Evolutionary conservation across 2,329 filamentous ascomycete genomes (phyloP), one percentile per base, ranked within the genome.

Genomic region (Anthostomella pinea): DNA sequence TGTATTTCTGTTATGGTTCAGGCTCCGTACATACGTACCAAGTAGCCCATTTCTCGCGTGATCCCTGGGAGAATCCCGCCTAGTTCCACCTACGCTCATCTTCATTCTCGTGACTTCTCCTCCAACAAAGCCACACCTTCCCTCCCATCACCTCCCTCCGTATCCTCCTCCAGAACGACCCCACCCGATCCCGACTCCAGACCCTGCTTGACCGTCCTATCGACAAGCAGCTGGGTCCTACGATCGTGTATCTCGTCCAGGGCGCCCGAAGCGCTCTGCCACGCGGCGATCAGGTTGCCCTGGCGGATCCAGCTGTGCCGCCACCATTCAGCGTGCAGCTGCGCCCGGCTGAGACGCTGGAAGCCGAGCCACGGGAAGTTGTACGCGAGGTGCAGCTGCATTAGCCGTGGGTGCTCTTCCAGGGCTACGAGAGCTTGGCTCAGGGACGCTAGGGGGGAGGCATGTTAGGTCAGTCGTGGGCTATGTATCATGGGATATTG

Each of bases 221-320:
- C 48, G 6, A 51, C 38, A 10, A 47, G 30, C 19, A 41, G 14
- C 9, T 30, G 30, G 14, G 41, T 46, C 29, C 38, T 40, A 13
- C 41, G 37, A 17, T 51, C 48, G 17, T 47, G 44, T 8, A 51
- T 45, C 25, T 49, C 48, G 21, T 51, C 48, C 8, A 49, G 33
- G 19, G 41, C 36, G 6, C 33, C 35, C 3, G 38, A 43, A 7
- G 46, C 48, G 28, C 48, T 51, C 29, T 47, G 38, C 48, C 46
- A 51, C 3, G 48, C 48, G 3, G 46, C 41, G 17, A 49, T 45
- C 30, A 49, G 34, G 29, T 47, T 45, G 7, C 46, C 42, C 22
- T 49, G 48, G 21, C 44, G 43, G 4, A 38, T 31, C 20, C 35
- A 41, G 3, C 36, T 36, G 18, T 11, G 17, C 8, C 34, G n/a